Conservation (phyloP, 768 basidiomycete species). For the Lactarius indigo region DNA sequence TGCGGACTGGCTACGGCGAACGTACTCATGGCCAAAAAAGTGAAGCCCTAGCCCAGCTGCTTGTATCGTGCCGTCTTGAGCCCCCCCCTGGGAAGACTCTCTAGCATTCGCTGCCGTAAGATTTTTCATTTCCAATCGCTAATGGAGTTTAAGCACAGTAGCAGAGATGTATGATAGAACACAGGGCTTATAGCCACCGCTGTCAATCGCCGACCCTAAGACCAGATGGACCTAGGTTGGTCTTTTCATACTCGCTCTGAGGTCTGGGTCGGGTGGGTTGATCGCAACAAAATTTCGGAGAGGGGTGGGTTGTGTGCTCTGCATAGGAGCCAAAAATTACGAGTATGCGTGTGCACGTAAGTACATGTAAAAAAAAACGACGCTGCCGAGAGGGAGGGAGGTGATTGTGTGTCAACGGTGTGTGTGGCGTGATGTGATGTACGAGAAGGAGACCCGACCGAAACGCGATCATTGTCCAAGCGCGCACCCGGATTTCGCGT, state of each 20-base stretch:
- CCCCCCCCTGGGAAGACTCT: neutral
- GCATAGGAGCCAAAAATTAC: neutral
- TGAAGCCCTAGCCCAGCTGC: neutral
- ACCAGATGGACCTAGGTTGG: neutral
- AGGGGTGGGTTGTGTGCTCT: neutral
- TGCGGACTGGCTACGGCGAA: neutral
- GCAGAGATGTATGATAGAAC: neutral
- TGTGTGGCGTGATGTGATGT: neutral
- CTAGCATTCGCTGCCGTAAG: neutral
- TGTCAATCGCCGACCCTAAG: neutral
- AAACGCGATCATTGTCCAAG: neutral
- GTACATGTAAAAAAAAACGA: neutral
- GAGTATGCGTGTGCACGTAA: neutral
- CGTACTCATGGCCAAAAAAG: neutral
- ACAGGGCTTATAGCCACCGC: neutral
- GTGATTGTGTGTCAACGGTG: neutral
- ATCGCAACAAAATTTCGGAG: neutral
- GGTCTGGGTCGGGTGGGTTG: neutral
- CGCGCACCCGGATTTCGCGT: neutral
- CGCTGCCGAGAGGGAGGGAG: neutral
- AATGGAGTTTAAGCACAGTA: neutral
- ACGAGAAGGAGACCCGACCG: neutral
- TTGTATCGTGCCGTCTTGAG: neutral
- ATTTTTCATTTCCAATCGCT: neutral
- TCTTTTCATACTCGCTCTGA: neutral